phyloP scores from a whole-genome alignment of 2,329 filamentous ascomycete genomes.

The Nemania abortiva region DNA sequence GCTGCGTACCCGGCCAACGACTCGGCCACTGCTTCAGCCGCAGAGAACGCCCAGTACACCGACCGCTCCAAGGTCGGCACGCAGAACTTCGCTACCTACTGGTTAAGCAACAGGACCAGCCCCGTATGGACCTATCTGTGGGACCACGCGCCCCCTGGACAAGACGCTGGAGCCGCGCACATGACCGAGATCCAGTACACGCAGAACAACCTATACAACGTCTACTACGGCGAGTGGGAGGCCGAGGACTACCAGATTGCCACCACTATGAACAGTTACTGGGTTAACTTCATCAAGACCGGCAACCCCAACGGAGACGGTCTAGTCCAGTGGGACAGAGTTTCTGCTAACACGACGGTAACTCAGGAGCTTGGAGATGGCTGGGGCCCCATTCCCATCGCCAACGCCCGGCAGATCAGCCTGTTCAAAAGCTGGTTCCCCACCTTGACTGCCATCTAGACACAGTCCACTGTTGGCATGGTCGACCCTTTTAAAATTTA shows the following conservation, averaged over 20 bases:
- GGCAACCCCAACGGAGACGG: constrained; percentile 27
- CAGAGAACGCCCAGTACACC: constrained; percentile 42
- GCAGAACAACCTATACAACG: constrained; percentile 48
- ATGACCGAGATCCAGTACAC: constrained; percentile 50
- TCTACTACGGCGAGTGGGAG: constrained; percentile 27
- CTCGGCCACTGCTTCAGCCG: constrained; percentile 34
- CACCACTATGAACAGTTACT: constrained; percentile 23
- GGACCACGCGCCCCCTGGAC: constrained; percentile 48
- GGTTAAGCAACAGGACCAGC: constrained; percentile 36
- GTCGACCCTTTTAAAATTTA: constrained; percentile 1
- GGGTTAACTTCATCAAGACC: constrained; percentile 33
- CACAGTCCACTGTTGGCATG: not conserved
- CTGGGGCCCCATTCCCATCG: constrained; percentile 38
- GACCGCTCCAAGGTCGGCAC: constrained; percentile 48
- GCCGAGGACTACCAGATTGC: constrained; percentile 29
- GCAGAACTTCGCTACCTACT: constrained; percentile 43
- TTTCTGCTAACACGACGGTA: constrained; percentile 24
- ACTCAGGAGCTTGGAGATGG: constrained; percentile 38
- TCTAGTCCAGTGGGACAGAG: constrained; percentile 32
- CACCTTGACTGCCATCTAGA: constrained; percentile 45
- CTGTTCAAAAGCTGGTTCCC: constrained; percentile 36
- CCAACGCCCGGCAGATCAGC: constrained; percentile 31
- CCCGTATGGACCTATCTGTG: constrained; percentile 49
- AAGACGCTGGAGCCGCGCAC: constrained; percentile 46
- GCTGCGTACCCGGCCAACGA: constrained; percentile 42